A percentile compares a stretch with the other conserved stretches of the same genome.
Conservation (phyloP, 1,139 yeast genomes). For the Sugiyamaella sp. region DNA sequence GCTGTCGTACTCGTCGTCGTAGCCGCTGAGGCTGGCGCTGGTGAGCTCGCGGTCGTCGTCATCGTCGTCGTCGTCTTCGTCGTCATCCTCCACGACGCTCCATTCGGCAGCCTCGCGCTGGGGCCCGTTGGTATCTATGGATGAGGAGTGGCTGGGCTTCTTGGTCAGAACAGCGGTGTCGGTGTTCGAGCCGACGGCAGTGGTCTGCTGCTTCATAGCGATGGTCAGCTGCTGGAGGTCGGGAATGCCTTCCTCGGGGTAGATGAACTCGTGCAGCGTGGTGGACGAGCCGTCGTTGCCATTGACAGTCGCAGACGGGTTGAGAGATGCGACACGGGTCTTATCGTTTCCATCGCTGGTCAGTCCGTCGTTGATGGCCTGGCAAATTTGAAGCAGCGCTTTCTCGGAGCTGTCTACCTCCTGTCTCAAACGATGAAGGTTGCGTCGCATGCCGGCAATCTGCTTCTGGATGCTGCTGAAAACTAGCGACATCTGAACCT, state of each 20-base stretch:
- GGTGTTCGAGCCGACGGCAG: neutral
- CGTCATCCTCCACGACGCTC: slow-evolving; percentile 32
- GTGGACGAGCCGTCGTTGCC: slow-evolving; percentile 10
- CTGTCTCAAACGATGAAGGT: slow-evolving; percentile 25
- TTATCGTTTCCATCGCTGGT: slow-evolving; percentile 1
- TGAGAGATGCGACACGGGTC: neutral
- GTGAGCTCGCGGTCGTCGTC: slow-evolving; percentile 32
- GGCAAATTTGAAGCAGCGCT: slow-evolving; percentile 24
- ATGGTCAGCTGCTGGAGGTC: slow-evolving; percentile 14
- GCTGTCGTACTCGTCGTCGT: slow-evolving; percentile 31
- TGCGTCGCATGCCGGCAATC: slow-evolving; percentile 24
- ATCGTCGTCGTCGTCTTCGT: slow-evolving; percentile 26
- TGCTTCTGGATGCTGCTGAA: slow-evolving; percentile 26
- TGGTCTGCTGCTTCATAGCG: slow-evolving; percentile 8
- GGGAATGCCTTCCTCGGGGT: slow-evolving; percentile 14
- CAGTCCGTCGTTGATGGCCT: slow-evolving; percentile 19
- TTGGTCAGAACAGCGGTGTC: neutral
- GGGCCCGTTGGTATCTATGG: slow-evolving; percentile 12
- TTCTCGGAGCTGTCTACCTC: slow-evolving; percentile 27
- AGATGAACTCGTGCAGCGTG: slow-evolving; percentile 11
- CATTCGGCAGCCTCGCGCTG: slow-evolving; percentile 31
- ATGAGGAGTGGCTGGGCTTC: slow-evolving; percentile 6
- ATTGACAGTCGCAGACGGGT: neutral
- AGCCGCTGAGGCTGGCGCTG: slow-evolving; percentile 33
- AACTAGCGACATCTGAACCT: slow-evolving; percentile 21